Conservation (phyloP, 2,329 filamentous ascomycete species). For the Diaporthe eres region DNA sequence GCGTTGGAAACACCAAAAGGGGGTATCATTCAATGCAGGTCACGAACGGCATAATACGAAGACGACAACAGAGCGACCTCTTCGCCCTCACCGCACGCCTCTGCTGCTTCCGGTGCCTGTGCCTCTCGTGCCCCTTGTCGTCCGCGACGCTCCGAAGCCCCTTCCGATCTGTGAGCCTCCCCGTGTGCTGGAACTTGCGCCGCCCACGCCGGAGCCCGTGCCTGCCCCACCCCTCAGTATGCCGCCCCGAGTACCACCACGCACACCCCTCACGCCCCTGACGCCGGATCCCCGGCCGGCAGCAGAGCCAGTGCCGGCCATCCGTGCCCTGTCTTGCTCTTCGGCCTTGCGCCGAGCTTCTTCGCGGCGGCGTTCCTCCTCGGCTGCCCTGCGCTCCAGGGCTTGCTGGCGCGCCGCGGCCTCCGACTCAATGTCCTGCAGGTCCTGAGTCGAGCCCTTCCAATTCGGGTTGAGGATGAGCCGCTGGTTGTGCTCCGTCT, state of each 20-base stretch:
- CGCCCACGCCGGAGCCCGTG: constrained; percentile 32
- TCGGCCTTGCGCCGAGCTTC: constrained; percentile 75
- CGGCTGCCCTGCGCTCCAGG: constrained; percentile 80
- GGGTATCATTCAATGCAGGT: constrained; percentile 43
- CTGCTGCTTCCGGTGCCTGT: constrained; percentile 60
- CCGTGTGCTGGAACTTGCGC: constrained; percentile 51
- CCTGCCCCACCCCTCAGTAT: constrained; percentile 36
- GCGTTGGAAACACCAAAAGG: constrained; percentile 31
- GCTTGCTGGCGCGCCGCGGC: constrained; percentile 80
- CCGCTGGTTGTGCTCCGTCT: constrained; percentile 97
- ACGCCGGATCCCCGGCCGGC: constrained; percentile 35
- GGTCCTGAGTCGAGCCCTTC: constrained; percentile 89
- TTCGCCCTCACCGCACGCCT: constrained; percentile 39
- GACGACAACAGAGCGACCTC: constrained; percentile 6
- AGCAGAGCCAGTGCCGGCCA: constrained; percentile 48
- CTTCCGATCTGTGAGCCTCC: constrained; percentile 60
- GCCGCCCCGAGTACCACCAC: constrained; percentile 40
- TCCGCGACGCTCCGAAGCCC: constrained; percentile 54
- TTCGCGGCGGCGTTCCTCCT: constrained; percentile 84
- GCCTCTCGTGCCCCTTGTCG: constrained; percentile 61
- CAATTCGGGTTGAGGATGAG: constrained; percentile 89
- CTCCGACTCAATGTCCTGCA: constrained; percentile 89
- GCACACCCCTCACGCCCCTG: constrained; percentile 38
- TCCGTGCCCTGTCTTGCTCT: constrained; percentile 69
- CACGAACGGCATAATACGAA: constrained; percentile 33